Evolutionary conservation across 2,329 filamentous ascomycete species (phyloP).

Genomic region (Coleophoma cylindrospora): DNA sequence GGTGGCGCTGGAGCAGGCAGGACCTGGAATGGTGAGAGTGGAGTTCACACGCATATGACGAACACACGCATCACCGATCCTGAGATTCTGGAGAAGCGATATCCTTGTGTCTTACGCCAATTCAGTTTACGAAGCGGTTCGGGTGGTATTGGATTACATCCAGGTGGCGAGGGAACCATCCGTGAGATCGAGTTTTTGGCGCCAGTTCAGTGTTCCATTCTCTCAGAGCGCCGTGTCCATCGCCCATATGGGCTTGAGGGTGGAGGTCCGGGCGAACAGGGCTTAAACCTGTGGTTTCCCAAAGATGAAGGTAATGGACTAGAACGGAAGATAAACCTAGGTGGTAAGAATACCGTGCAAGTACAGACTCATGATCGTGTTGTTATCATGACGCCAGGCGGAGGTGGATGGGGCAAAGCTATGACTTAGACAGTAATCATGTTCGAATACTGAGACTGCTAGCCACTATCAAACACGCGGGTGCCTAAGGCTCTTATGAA

Average conservation of each 20-base stretch:
- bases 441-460: too few species aligned
- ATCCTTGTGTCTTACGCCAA: slow-evolving; percentile 65
- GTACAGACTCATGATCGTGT: background rate
- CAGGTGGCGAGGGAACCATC: slow-evolving; percentile 68
- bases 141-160: slow-evolving; percentile 58
- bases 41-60: slow-evolving; percentile 78
- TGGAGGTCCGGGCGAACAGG: slow-evolving; percentile 69
- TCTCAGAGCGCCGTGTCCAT: slow-evolving; percentile 73
- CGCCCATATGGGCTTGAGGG: slow-evolving; percentile 77
- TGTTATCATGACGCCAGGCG: slow-evolving; percentile 9
- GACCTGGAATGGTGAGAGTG: slow-evolving; percentile 64
- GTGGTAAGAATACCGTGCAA: slow-evolving; percentile 16
- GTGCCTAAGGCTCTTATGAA: too few species aligned
- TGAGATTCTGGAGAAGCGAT: slow-evolving; percentile 72
- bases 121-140: slow-evolving; percentile 59
- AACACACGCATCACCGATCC: slow-evolving; percentile 78
- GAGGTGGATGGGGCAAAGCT: slow-evolving; percentile 19
- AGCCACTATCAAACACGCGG: too few species aligned
- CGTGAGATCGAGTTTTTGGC: slow-evolving; percentile 75
- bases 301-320: slow-evolving; percentile 12
- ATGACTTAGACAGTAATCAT: too few species aligned
- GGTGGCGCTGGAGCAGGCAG: slow-evolving; percentile 70
- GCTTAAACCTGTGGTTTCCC: slow-evolving; percentile 75
- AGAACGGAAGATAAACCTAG: slow-evolving; percentile 11
- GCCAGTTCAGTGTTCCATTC: slow-evolving; percentile 68